A percentile compares a stretch with the other conserved stretches of the same genome.
phyloP scores from a whole-genome alignment of 2,329 filamentous ascomycete species.

The Metarhizium album region DNA sequence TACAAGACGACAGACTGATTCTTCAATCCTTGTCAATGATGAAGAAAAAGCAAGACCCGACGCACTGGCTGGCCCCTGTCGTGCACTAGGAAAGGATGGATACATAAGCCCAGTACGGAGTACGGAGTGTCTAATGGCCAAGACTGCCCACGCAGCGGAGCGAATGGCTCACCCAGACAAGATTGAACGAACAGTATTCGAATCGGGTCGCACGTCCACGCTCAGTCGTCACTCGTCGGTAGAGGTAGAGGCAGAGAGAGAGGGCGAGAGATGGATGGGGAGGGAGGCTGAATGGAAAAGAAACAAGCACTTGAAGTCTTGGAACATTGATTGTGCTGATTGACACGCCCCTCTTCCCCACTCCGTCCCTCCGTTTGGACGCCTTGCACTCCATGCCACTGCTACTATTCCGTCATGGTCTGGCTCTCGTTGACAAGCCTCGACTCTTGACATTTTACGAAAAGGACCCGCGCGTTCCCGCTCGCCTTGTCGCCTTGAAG shows the following conservation, averaged over 20 bases:
- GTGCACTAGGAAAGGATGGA: slow-evolving; percentile 3
- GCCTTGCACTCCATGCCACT: not conserved
- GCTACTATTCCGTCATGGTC: not conserved
- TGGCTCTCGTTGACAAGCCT: too few relatives aligned
- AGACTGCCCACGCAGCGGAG: not conserved
- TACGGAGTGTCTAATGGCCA: not conserved
- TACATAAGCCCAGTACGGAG: not conserved
- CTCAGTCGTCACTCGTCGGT: not conserved
- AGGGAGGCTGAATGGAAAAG: too few relatives aligned
- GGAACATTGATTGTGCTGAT: not conserved
- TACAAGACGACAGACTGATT: not conserved
- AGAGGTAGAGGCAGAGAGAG: too few relatives aligned
- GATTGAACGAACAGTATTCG: not conserved
- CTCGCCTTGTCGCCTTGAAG: not conserved
- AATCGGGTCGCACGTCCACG: not conserved
- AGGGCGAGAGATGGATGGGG: too few relatives aligned
- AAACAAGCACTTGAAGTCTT: too few relatives aligned
- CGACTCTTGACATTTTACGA: too few relatives aligned
- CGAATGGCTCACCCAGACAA: not conserved
- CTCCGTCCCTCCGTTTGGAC: not conserved
- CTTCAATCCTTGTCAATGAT: not conserved
- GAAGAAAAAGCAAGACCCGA: slow-evolving; percentile 8
- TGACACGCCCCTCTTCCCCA: not conserved
- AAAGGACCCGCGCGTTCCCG: not conserved
- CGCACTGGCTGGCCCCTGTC: slow-evolving; percentile 7